A percentile compares a stretch with the other conserved stretches of the same genome.
Evolutionary conservation across 73 alveolate genomes (phyloP).

Genomic region (Tetrahymena malaccensis): DNA sequence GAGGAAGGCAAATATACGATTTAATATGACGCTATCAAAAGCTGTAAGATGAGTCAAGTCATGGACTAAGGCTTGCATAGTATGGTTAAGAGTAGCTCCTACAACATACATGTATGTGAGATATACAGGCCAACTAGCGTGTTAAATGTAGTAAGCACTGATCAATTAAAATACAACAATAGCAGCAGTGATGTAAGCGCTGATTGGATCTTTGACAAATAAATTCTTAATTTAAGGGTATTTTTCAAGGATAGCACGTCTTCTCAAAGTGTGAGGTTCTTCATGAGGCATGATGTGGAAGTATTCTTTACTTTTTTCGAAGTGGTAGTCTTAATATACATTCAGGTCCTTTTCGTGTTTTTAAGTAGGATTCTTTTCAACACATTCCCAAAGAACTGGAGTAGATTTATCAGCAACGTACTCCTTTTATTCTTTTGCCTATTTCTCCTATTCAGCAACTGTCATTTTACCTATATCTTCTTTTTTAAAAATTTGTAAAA

Average conservation of each 20-base stretch:
- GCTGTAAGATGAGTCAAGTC: conserved; percentile 27
- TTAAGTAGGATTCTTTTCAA: neutral
- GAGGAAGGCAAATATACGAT: conserved; percentile 19
- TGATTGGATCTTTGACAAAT: conserved; percentile 18
- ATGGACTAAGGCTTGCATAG: conserved; percentile 27
- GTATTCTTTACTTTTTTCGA: conserved; percentile 15
- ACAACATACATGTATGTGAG: conserved; percentile 5
- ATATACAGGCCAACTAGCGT: conserved; percentile 8
- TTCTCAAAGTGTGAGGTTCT: conserved; percentile 32
- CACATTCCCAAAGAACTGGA: neutral
- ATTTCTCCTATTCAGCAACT: neutral
- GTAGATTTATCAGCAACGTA: neutral
- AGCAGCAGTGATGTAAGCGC: conserved; percentile 10
- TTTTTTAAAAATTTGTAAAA: no score
- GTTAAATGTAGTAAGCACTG: neutral
- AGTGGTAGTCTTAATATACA: neutral
- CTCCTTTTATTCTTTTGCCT: neutral
- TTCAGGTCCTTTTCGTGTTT: neutral
- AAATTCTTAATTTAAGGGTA: conserved; percentile 21
- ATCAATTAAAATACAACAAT: conserved; percentile 7
- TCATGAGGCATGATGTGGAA: conserved; percentile 45
- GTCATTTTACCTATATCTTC: neutral
- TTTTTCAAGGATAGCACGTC: conserved; percentile 17
- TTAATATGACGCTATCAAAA: conserved; percentile 9
- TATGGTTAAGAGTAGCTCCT: conserved; percentile 24